Percentiles rank a stretch among this genome's conserved stretches.
phyloP scores from a whole-genome alignment of 768 basidiomycete species.

The Suillus subluteus region DNA sequence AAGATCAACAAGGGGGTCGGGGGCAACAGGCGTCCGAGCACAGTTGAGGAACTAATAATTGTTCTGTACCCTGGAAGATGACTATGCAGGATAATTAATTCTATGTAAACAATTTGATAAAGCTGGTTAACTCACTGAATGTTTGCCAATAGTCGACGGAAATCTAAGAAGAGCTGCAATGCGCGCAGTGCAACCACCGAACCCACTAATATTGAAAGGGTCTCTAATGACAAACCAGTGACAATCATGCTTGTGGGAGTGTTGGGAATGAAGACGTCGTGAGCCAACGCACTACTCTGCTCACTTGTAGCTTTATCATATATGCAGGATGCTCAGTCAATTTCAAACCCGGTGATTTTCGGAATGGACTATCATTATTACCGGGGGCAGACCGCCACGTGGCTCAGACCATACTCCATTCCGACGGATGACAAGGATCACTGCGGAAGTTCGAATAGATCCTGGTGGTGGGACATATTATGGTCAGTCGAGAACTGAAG shows the following conservation, averaged over 20 bases:
- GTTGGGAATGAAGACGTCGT: background rate
- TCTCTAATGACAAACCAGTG: conserved; percentile 11
- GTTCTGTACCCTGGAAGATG: conserved; percentile 15
- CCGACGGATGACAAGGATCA: background rate
- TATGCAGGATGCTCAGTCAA: background rate
- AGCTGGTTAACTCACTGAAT: conserved; percentile 10
- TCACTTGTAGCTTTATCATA: background rate
- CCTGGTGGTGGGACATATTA: background rate
- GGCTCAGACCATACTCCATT: background rate
- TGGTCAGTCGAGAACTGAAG: background rate
- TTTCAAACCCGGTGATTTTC: background rate
- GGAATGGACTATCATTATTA: background rate
- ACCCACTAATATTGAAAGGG: conserved; percentile 9
- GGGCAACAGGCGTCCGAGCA: conserved; percentile 7
- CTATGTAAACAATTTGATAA: background rate
- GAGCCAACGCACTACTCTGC: background rate
- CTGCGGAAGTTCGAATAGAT: background rate
- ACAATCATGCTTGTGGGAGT: background rate
- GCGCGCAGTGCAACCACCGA: conserved; percentile 8
- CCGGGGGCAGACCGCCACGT: too few relatives aligned
- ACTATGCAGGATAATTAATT: background rate
- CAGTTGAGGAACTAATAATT: conserved; percentile 1
- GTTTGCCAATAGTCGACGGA: conserved; percentile 8
- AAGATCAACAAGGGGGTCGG: conserved; percentile 4
- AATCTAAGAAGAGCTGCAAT: conserved; percentile 11